These are phyloP conservation scores for Sclerospora graminicola DNA, from an alignment of 352 stramenopile genomes.

Conservation along the genomic window DNA sequence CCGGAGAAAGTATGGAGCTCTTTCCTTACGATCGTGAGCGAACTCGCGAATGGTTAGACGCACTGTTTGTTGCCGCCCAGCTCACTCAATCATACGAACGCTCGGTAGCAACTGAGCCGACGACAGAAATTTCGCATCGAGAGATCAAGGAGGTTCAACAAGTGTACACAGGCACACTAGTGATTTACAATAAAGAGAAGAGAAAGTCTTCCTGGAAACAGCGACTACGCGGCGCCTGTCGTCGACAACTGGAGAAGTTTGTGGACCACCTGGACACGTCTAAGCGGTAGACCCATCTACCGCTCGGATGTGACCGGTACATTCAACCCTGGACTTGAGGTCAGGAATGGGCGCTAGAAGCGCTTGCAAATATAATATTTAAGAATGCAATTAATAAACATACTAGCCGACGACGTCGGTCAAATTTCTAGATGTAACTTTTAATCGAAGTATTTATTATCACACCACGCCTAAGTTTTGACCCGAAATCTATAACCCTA, in stretches of 20 bases:
- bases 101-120: slow-evolving; percentile 21
- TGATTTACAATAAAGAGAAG: slow-evolving; percentile 60
- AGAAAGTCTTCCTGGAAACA: slow-evolving; percentile 31
- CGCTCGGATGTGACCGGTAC: too few relatives aligned
- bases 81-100: slow-evolving; percentile 40
- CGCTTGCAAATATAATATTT: too few relatives aligned
- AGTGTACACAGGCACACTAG: slow-evolving; percentile 52
- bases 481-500: too few relatives aligned
- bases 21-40: slow-evolving; percentile 55
- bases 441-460: too few relatives aligned
- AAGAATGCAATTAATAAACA: too few relatives aligned
- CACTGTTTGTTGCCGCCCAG: slow-evolving; percentile 46
- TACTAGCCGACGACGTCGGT: too few relatives aligned
- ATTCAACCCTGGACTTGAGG: too few relatives aligned
- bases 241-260: slow-evolving; percentile 45
- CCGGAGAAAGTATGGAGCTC: slow-evolving; percentile 65
- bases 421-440: too few relatives aligned
- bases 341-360: too few relatives aligned
- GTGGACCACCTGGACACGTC: slow-evolving; percentile 45
- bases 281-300: slow-evolving; percentile 17
- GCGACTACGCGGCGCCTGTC: slow-evolving; percentile 28
- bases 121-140: slow-evolving; percentile 7
- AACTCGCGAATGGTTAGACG: slow-evolving; percentile 47
- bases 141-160: slow-evolving; percentile 29
- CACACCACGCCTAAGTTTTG: too few relatives aligned